A percentile compares a stretch with the other conserved stretches of the same genome.
Evolutionary conservation across 768 basidiomycete species (phyloP).

Genomic region (Suillus luteus): DNA sequence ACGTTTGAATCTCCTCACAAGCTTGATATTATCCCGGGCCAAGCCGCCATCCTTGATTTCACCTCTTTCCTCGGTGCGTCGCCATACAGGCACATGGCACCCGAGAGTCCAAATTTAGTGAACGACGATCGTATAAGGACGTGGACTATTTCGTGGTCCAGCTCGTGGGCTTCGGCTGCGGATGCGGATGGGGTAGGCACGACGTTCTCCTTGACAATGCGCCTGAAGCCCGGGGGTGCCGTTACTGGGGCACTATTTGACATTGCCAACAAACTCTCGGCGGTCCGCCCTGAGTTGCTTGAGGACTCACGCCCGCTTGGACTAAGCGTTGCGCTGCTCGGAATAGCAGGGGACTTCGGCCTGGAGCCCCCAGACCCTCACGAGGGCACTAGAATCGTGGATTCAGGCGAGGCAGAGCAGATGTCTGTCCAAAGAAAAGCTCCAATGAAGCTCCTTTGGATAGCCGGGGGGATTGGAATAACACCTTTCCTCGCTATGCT

Average conservation of each 20-base stretch:
- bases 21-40: constrained; percentile 46
- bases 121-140: constrained; percentile 69
- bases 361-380: constrained; percentile 22
- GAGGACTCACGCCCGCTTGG: constrained; percentile 40
- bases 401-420: not conserved
- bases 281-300: constrained; percentile 43
- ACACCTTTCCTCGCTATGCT: constrained; percentile 69
- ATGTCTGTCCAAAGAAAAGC: not conserved
- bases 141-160: constrained; percentile 56
- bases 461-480: constrained; percentile 66
- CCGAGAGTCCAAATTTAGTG: constrained; percentile 46
- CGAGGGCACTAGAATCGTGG: not conserved
- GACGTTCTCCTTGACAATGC: constrained; percentile 53
- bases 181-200: not conserved
- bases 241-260: constrained; percentile 57
- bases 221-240: constrained; percentile 53
- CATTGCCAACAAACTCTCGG: constrained; percentile 45
- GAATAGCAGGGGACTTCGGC: constrained; percentile 55
- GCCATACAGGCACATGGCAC: constrained; percentile 57
- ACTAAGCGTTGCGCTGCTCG: constrained; percentile 47
- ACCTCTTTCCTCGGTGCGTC: constrained; percentile 48
- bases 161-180: constrained; percentile 17
- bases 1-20: constrained; percentile 43
- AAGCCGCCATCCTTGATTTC: constrained; percentile 59
- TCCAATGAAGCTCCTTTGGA: constrained; percentile 45